Conservation (phyloP, 352 stramenopile genomes). For the Phytopythium boreale region DNA sequence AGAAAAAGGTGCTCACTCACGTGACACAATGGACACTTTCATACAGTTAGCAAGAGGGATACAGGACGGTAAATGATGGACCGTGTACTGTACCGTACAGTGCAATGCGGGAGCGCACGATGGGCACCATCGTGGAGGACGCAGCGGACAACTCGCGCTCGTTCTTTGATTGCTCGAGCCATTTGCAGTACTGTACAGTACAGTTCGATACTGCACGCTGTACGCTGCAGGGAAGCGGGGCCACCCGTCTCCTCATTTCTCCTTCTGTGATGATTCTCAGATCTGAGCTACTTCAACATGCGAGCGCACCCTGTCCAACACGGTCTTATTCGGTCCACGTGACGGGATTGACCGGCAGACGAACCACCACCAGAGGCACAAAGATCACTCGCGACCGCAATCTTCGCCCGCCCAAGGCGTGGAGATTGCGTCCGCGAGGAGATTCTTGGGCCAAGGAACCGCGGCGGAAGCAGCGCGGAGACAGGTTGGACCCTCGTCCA, state of each 20-base stretch:
- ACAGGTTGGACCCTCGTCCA: too few species aligned
- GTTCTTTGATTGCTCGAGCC: neutral
- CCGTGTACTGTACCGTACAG: neutral
- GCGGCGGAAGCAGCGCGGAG: neutral
- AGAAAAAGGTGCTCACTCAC: conserved; percentile 1
- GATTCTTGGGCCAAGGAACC: neutral
- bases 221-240: neutral
- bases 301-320: neutral
- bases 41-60: neutral
- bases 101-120: neutral
- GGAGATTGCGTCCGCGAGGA: neutral
- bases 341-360: neutral
- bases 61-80: too few species aligned
- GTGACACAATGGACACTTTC: neutral
- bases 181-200: too few species aligned
- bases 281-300: neutral
- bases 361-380: neutral
- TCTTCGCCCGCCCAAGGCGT: neutral
- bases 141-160: neutral
- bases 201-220: too few species aligned
- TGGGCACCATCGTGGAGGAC: neutral
- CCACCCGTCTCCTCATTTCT: neutral
- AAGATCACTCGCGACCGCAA: neutral
- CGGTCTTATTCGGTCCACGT: conserved; percentile 4
- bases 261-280: neutral